Evolutionary conservation across 1,139 yeast species (phyloP).

Genomic region (Scheffersomyces segobiensis): DNA sequence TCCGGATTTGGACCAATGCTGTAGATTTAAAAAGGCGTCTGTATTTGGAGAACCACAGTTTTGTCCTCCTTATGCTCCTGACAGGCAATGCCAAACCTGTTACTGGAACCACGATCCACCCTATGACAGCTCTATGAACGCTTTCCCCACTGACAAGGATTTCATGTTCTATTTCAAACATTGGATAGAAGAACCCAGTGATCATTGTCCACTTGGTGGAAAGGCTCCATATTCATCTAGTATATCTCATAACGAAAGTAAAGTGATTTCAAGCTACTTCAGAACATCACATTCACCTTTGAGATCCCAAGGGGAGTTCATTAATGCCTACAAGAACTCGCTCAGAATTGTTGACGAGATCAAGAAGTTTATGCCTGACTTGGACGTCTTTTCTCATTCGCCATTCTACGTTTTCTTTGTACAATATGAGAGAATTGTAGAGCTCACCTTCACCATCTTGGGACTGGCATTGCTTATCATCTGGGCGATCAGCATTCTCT

Average conservation of each 20-base stretch:
- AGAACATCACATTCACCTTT: conserved; percentile 82
- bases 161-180: conserved; percentile 72
- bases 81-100: conserved; percentile 74
- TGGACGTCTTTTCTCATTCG: conserved; percentile 82
- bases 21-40: conserved; percentile 56
- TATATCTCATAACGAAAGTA: conserved; percentile 41
- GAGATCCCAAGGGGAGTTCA: conserved; percentile 81
- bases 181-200: conserved; percentile 86
- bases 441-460: conserved; percentile 57
- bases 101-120: conserved; percentile 54
- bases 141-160: conserved; percentile 75
- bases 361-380: conserved; percentile 33
- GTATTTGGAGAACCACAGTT: conserved; percentile 34
- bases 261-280: conserved; percentile 63
- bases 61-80: conserved; percentile 70
- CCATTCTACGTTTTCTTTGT: conserved; percentile 92
- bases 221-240: conserved; percentile 84
- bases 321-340: conserved; percentile 74
- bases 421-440: conserved; percentile 70
- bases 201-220: conserved; percentile 94
- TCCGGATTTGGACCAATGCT: conserved; percentile 85
- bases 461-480: conserved; percentile 57
- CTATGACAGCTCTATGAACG: conserved; percentile 77
- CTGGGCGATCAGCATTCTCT: conserved; percentile 51
- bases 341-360: conserved; percentile 67